phyloP scores from a whole-genome alignment of 805 yeast species.

The Yamadazyma insecticola region DNA sequence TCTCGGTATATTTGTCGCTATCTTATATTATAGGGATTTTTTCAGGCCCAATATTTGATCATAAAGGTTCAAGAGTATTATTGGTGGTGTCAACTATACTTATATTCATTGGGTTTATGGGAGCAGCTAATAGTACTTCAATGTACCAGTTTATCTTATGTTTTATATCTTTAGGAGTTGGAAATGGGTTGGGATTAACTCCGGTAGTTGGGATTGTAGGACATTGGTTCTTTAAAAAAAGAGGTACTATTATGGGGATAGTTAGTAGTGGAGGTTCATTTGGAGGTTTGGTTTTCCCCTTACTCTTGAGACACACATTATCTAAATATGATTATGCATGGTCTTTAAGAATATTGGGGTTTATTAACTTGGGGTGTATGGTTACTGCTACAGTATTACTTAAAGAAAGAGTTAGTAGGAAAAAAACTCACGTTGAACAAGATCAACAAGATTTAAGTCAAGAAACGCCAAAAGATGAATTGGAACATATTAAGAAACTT shows the following conservation, averaged over 20 bases:
- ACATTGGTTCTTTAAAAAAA: slow-evolving; percentile 58
- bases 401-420: slow-evolving; percentile 20
- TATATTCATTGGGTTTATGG: slow-evolving; percentile 47
- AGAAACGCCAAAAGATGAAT: not conserved
- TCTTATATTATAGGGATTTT: slow-evolving; percentile 46
- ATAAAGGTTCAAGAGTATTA: slow-evolving; percentile 48
- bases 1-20: slow-evolving; percentile 51
- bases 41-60: slow-evolving; percentile 60
- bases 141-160: slow-evolving; percentile 60
- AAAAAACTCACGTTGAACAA: not conserved
- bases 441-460: not conserved
- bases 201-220: slow-evolving; percentile 59
- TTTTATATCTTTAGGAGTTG: slow-evolving; percentile 53
- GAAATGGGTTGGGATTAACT: slow-evolving; percentile 54
- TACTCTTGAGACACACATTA: slow-evolving; percentile 45
- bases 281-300: slow-evolving; percentile 62
- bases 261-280: slow-evolving; percentile 65
- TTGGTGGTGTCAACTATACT: slow-evolving; percentile 39
- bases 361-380: slow-evolving; percentile 23
- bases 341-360: slow-evolving; percentile 50
- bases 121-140: slow-evolving; percentile 48
- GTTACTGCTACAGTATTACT: slow-evolving; percentile 19
- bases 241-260: slow-evolving; percentile 56
- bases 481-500: not conserved
- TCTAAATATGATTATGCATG: slow-evolving; percentile 49